Conservation (phyloP, 306 rosid species). For the apple (Malus domestica) region DNA sequence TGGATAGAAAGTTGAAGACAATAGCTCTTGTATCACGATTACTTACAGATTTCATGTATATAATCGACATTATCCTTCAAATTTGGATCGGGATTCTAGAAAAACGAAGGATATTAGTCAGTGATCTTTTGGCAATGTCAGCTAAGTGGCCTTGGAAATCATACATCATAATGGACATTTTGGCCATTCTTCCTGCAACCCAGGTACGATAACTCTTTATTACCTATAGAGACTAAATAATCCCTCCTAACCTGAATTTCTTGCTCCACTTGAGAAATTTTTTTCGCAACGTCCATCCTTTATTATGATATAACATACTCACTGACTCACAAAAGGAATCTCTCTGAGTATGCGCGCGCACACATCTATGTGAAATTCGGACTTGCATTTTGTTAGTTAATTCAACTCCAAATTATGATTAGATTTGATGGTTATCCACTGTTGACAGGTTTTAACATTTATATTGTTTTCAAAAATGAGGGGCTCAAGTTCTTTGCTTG, state of each 20-base stretch:
- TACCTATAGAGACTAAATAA: too few relatives aligned
- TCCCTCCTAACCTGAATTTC: too few relatives aligned
- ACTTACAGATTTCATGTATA: not conserved
- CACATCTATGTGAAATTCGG: not conserved
- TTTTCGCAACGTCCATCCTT: too few relatives aligned
- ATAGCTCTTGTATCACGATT: too few relatives aligned
- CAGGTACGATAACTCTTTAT: not conserved
- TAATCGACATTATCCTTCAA: constrained; percentile 10
- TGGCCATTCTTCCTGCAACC: not conserved
- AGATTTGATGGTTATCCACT: not conserved
- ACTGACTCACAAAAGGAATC: too few relatives aligned
- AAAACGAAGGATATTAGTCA: not conserved
- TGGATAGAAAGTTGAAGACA: too few relatives aligned
- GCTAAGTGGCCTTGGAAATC: not conserved
- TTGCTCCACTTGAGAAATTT: too few relatives aligned
- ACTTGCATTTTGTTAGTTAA: not conserved
- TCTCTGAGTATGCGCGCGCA: too few relatives aligned
- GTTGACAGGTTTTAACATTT: not conserved
- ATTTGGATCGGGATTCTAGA: not conserved
- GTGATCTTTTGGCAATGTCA: not conserved
- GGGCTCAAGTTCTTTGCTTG: constrained; percentile 4
- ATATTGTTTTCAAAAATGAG: not conserved
- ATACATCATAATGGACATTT: not conserved
- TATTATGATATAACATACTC: too few relatives aligned
- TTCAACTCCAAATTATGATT: not conserved